phyloP scores from a whole-genome alignment of 352 stramenopile genomes.

The Phytophthora boehmeriae region DNA sequence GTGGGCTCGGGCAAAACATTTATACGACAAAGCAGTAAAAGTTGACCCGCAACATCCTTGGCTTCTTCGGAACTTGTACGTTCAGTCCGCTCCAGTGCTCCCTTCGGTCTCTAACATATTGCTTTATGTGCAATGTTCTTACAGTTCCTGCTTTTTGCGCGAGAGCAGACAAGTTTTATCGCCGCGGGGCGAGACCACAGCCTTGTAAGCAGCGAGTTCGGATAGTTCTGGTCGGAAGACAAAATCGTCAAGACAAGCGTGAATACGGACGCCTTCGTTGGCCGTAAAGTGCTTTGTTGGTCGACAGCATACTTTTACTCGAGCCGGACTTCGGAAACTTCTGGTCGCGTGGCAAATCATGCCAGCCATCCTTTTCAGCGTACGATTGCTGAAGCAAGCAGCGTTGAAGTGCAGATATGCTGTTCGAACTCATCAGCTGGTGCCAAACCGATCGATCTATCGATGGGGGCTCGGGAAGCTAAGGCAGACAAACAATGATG shows the following conservation, averaged over 20 bases:
- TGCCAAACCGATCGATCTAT: slow-evolving; percentile 26
- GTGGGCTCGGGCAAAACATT: slow-evolving; percentile 15
- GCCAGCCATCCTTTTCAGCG: no score
- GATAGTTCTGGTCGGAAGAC: no score
- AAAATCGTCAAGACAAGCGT: no score
- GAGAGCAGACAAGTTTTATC: slow-evolving; percentile 19
- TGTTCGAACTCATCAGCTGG: slow-evolving; percentile 9
- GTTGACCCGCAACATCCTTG: slow-evolving; percentile 16
- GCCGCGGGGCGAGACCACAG: neutral
- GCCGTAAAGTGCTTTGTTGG: no score
- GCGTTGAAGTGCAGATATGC: slow-evolving; percentile 11
- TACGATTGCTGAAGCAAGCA: no score
- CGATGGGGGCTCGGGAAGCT: slow-evolving; percentile 7
- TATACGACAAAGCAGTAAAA: slow-evolving; percentile 22
- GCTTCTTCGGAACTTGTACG: slow-evolving; percentile 29
- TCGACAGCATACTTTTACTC: no score
- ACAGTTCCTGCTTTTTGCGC: slow-evolving; percentile 27
- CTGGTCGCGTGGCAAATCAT: no score
- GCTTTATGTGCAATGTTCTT: neutral
- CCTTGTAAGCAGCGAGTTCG: neutral
- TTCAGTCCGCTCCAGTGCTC: neutral
- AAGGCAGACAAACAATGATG: no score
- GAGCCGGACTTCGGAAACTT: no score
- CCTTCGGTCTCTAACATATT: neutral
- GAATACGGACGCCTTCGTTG: no score